Conservation (phyloP, 306 rosid species). For the Prunus mongolica region DNA sequence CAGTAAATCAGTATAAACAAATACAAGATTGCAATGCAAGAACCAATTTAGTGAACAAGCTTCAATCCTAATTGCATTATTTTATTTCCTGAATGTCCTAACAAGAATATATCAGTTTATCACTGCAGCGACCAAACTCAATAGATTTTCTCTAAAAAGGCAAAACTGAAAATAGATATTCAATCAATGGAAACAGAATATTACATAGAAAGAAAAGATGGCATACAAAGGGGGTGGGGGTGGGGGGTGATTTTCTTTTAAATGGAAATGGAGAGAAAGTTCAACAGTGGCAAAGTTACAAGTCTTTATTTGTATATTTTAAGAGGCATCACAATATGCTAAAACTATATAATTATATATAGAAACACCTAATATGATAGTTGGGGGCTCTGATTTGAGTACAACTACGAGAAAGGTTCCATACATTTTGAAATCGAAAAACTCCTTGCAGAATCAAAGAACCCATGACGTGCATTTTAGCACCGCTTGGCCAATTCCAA, state of each 20-base stretch:
- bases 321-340: not conserved
- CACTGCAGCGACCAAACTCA: not conserved
- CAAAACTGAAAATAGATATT: not conserved
- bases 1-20: not conserved
- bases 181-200: not conserved
- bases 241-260: not conserved
- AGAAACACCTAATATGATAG: not conserved
- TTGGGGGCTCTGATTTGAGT: not conserved
- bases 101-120: not conserved
- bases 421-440: conserved; percentile 40
- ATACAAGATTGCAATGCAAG: conserved; percentile 8
- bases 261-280: not conserved
- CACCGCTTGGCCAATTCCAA: conserved; percentile 70
- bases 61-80: not conserved
- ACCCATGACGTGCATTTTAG: conserved; percentile 66
- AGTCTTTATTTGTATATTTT: not conserved
- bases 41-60: not conserved
- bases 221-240: not conserved
- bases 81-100: not conserved
- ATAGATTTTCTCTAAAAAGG: not conserved
- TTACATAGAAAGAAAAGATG: not conserved
- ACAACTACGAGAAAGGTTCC: conserved; percentile 6
- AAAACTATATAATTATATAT: not conserved
- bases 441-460: conserved; percentile 83
- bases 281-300: not conserved